Evolutionary conservation across 106 monocot species (phyloP).

Genomic region (Amphibolis antarctica): DNA sequence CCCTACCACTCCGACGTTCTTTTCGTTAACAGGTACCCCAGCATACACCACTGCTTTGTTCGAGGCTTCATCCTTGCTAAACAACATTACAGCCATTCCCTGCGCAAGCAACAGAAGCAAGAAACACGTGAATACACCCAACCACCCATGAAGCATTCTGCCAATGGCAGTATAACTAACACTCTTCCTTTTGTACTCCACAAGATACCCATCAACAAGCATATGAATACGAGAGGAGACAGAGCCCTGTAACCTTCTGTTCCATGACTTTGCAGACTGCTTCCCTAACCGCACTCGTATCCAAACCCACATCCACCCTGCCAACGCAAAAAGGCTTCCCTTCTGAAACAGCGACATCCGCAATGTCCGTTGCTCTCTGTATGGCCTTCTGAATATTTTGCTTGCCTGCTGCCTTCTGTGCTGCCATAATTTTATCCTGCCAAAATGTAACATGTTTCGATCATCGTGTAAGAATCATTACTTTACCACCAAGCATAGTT

Average conservation of each 20-base stretch:
- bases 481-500: not conserved
- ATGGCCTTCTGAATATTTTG: constrained; percentile 79
- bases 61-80: constrained; percentile 59
- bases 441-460: not conserved
- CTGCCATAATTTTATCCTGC: constrained; percentile 67
- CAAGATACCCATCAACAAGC: not conserved
- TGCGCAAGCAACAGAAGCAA: constrained; percentile 5
- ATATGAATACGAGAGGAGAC: not conserved
- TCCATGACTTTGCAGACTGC: constrained; percentile 77
- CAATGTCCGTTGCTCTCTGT: constrained; percentile 34
- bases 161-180: not conserved
- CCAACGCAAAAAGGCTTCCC: constrained; percentile 65
- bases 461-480: not conserved
- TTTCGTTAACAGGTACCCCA: constrained; percentile 46
- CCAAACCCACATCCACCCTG: constrained; percentile 69
- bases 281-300: constrained; percentile 74
- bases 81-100: constrained; percentile 68
- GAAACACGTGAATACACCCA: not conserved
- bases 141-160: not conserved
- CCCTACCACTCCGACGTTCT: constrained; percentile 28
- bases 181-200: not conserved
- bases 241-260: constrained; percentile 37
- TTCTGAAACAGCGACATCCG: constrained; percentile 62
- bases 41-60: constrained; percentile 81
- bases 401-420: constrained; percentile 60